Base-by-base conservation (phyloP, 2,329 filamentous ascomycete species). In the Xylaria sp. region DNA sequence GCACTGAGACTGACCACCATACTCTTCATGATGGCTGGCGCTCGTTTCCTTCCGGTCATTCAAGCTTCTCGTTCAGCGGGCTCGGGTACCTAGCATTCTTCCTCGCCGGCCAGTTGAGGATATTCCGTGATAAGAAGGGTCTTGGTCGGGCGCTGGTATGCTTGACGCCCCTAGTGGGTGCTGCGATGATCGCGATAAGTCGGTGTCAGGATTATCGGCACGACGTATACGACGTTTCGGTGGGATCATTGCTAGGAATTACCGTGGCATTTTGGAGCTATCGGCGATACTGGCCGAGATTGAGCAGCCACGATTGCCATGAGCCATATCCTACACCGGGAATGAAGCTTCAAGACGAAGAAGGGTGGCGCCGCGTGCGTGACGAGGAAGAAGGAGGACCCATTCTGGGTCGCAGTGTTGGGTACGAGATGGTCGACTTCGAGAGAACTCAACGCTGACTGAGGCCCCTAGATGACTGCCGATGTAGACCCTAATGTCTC, bases 1-100 rank as follows among this genome's bases (percentile, higher is more conserved):
- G 92, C 79, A 93, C 90, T 10, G 83, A 93, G 70, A 83, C 85
- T 1, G 75, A 87, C 69, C 84, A 86, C 62, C 89, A 91, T 73
- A 80, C 81, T 1, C 82, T 96, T 3, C 89, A 95, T 65, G 92
- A 96, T 69, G 92, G 91, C 15, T 94, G 91, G 89, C 86, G 92
- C 41, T 91, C 88, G 21, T 96, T 95, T 69, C 92, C 92, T 0
- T 90, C 87, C 1, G 92, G 92, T 1, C 92, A 96, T 75, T 89
- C 86, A 11, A 91, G 88, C 62, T 93, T 93, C 72, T 84, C 90
- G 1, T 96, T 95, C 72, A 85, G 87, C 3, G 92, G 92, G 0
- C 80, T 96, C 9, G 91, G 91, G 2, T 95, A 91, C 72, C 77
- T 93, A 17, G 83, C 86, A 21, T 77, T 91, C 25, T 92, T 90